These are phyloP conservation scores for Nicotiana benthamiana DNA, from an alignment of 257 asterid species.

Conservation along the genomic window DNA sequence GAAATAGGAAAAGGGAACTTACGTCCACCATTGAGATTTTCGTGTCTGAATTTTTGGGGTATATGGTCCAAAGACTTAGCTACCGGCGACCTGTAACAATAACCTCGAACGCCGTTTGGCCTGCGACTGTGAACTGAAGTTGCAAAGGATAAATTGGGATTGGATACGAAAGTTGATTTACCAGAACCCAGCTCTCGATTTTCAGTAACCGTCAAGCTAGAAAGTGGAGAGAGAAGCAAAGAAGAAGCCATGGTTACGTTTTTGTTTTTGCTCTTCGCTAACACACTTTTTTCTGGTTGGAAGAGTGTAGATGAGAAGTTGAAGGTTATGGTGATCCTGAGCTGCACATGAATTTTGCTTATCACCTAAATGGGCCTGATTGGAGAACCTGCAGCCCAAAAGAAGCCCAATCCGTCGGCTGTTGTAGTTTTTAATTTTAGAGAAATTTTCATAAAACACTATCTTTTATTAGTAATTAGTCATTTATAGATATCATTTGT, in stretches of 20 bases:
- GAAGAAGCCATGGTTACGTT: conserved; percentile 53
- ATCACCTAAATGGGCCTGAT: background rate
- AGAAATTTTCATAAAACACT: too few species aligned
- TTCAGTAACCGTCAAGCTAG: conserved; percentile 26
- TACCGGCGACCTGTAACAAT: conserved; percentile 40
- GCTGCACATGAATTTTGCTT: background rate
- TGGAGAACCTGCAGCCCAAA: background rate
- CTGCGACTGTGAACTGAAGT: conserved; percentile 12
- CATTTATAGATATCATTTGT: too few species aligned
- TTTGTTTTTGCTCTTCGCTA: background rate
- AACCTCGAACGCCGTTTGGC: conserved; percentile 31
- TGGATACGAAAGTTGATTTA: conserved; percentile 36
- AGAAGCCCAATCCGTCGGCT: background rate
- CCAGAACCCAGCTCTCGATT: conserved; percentile 29
- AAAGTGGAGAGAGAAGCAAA: conserved; percentile 40
- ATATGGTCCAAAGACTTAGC: conserved; percentile 61
- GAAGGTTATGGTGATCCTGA: background rate
- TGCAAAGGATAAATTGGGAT: conserved; percentile 34
- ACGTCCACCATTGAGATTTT: conserved; percentile 88
- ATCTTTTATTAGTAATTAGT: too few species aligned
- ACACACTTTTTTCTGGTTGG: background rate
- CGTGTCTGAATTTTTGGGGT: conserved; percentile 77
- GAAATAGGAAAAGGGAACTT: conserved; percentile 6
- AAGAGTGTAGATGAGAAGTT: background rate
- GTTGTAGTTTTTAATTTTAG: background rate